These are phyloP conservation scores for Phaffia rhodozyma DNA, from an alignment of 1,284 basidiomycete species.

Conservation along the genomic window DNA sequence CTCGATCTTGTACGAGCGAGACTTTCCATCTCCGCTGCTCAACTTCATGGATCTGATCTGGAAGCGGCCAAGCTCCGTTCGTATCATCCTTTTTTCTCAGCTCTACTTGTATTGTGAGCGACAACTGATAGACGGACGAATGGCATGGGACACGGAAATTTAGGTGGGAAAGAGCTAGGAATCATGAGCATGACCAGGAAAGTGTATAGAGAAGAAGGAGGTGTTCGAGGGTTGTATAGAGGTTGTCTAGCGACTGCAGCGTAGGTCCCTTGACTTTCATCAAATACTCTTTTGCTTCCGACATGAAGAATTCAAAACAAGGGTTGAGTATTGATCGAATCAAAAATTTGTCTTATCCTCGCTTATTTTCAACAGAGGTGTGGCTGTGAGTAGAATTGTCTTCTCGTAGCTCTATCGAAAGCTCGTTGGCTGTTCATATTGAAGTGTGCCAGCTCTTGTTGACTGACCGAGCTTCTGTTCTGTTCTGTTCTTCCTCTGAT, in stretches of 20 bases:
- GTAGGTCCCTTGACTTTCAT: slow-evolving; percentile 19
- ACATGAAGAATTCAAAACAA: neutral
- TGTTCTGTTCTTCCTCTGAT: neutral
- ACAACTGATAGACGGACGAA: too few relatives aligned
- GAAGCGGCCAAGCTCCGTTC: neutral
- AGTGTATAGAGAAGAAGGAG: slow-evolving; percentile 82
- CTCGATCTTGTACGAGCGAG: slow-evolving; percentile 85
- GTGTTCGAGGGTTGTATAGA: slow-evolving; percentile 64
- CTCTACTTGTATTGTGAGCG: too few relatives aligned
- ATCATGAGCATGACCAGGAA: slow-evolving; percentile 80
- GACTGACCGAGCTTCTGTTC: neutral
- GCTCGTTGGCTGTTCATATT: too few relatives aligned
- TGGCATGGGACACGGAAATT: too few relatives aligned
- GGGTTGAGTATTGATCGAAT: neutral
- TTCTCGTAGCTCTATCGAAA: too few relatives aligned
- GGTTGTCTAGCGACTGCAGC: slow-evolving; percentile 77
- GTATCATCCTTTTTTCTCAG: neutral
- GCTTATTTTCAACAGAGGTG: slow-evolving; percentile 14
- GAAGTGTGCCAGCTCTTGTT: neutral
- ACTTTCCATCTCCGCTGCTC: slow-evolving; percentile 76
- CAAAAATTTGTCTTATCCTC: neutral
- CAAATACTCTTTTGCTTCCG: neutral
- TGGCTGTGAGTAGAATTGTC: neutral
- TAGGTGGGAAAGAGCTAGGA: slow-evolving; percentile 39
- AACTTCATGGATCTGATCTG: neutral